Evolutionary conservation across 2,329 filamentous ascomycete species (phyloP).

Genomic region (Alternaria sp.): DNA sequence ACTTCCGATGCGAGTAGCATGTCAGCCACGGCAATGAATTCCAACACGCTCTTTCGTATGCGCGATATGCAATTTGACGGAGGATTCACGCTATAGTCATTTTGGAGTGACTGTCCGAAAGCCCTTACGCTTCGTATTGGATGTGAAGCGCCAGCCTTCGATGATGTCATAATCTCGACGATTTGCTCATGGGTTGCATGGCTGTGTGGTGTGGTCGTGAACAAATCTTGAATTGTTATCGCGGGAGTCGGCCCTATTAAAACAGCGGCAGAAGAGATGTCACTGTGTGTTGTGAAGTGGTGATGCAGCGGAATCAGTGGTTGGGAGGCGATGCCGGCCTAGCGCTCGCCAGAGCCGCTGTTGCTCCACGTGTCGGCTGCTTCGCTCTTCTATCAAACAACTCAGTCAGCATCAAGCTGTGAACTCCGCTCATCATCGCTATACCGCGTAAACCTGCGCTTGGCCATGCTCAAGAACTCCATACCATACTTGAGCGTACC

Average conservation of each 20-base stretch:
- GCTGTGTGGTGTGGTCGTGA: not conserved
- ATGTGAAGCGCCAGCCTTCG: not conserved
- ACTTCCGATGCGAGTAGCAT: not conserved
- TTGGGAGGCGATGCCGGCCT: not conserved
- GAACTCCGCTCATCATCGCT: not conserved
- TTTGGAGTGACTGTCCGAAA: not conserved
- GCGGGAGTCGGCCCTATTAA: slow-evolving; percentile 3
- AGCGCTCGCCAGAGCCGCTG: not conserved
- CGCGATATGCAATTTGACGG: not conserved
- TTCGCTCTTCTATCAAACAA: not conserved
- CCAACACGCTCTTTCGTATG: not conserved
- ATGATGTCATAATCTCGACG: slow-evolving; percentile 4
- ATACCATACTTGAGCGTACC: not conserved
- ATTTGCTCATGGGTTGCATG: slow-evolving; percentile 1
- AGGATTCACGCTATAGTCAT: not conserved
- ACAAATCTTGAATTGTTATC: not conserved
- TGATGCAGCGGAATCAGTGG: not conserved
- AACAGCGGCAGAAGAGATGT: not conserved
- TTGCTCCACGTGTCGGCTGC: not conserved
- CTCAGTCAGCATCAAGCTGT: not conserved
- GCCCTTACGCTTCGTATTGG: slow-evolving; percentile 1
- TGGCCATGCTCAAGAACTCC: not conserved
- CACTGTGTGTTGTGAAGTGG: not conserved
- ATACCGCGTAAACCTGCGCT: not conserved
- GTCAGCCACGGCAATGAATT: not conserved